Percentiles rank a stretch among this genome's conserved stretches.
phyloP scores from a whole-genome alignment of 2,329 filamentous ascomycete genomes.

The Fusarium buharicum region DNA sequence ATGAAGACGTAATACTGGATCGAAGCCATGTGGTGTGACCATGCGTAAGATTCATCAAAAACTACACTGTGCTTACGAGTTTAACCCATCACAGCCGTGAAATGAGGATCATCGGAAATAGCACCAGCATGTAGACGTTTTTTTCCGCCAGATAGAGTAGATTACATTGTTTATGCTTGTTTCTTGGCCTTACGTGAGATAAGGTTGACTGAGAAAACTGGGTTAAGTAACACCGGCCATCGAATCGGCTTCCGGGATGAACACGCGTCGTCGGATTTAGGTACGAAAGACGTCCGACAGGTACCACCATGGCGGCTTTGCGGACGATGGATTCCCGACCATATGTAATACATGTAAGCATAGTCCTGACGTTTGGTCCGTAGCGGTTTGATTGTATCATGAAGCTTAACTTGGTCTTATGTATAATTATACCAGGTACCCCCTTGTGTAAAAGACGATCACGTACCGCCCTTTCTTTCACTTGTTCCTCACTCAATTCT shows the following conservation, averaged over 20 bases:
- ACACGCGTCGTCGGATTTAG: slow-evolving; percentile 25
- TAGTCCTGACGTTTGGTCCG: too few relatives aligned
- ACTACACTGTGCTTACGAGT: not conserved
- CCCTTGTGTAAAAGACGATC: too few relatives aligned
- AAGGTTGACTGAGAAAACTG: not conserved
- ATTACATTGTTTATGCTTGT: not conserved
- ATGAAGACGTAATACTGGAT: not conserved
- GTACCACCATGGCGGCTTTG: too few relatives aligned
- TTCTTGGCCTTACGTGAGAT: not conserved
- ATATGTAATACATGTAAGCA: too few relatives aligned
- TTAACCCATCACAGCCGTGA: not conserved
- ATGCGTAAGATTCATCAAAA: not conserved
- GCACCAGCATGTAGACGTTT: not conserved
- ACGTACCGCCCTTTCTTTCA: too few relatives aligned
- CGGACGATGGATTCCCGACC: too few relatives aligned
- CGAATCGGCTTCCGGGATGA: not conserved
- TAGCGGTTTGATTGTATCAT: too few relatives aligned
- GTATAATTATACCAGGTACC: too few relatives aligned
- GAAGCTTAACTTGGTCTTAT: too few relatives aligned
- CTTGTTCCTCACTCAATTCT: not conserved
- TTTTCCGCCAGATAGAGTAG: fast-evolving
- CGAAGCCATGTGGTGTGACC: not conserved
- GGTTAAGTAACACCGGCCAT: not conserved
- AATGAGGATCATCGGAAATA: not conserved
- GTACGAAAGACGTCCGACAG: slow-evolving; percentile 1